These are phyloP conservation scores for Aspergillus egyptiacus DNA, from an alignment of 495 filamentous ascomycete genomes.

Conservation along the genomic window DNA sequence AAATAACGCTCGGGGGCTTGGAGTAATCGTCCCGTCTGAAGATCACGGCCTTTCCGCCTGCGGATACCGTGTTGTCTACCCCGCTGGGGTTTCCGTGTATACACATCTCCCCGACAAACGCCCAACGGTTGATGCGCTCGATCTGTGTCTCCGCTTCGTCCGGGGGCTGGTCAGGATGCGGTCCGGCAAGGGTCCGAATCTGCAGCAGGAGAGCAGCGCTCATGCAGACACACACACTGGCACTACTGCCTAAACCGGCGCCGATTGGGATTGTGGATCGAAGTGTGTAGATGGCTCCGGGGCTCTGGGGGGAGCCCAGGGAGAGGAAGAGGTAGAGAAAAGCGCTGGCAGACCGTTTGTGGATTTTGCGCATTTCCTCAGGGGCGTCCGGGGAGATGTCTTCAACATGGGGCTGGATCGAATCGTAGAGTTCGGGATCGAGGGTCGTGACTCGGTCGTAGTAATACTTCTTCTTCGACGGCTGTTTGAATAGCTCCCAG, in stretches of 20 bases:
- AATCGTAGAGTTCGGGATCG: constrained; percentile 70
- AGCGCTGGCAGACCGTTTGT: constrained; percentile 68
- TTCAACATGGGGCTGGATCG: constrained; percentile 69
- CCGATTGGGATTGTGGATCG: constrained; percentile 92
- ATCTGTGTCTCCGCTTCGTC: constrained; percentile 78
- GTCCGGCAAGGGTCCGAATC: constrained; percentile 77
- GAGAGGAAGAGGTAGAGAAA: constrained; percentile 94
- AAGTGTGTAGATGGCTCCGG: constrained; percentile 80
- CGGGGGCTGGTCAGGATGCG: constrained; percentile 79
- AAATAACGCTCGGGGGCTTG: constrained; percentile 69
- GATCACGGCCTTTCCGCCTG: constrained; percentile 85
- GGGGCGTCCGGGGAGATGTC: constrained; percentile 59
- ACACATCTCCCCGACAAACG: constrained; percentile 92
- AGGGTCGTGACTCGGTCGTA: constrained; percentile 81
- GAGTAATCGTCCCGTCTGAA: constrained; percentile 76
- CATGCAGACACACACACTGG: constrained; percentile 86
- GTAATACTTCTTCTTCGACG: constrained; percentile 85
- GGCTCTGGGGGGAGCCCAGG: constrained; percentile 68
- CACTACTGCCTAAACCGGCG: constrained; percentile 87
- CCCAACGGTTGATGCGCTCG: constrained; percentile 95
- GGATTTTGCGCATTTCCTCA: constrained; percentile 65
- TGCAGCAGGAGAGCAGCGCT: constrained; percentile 80
- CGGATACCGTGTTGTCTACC: constrained; percentile 95
- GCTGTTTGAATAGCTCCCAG: constrained; percentile 71
- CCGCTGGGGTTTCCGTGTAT: constrained; percentile 96